phyloP scores from a whole-genome alignment of 768 basidiomycete species.

The Panaeolus papilionaceus region DNA sequence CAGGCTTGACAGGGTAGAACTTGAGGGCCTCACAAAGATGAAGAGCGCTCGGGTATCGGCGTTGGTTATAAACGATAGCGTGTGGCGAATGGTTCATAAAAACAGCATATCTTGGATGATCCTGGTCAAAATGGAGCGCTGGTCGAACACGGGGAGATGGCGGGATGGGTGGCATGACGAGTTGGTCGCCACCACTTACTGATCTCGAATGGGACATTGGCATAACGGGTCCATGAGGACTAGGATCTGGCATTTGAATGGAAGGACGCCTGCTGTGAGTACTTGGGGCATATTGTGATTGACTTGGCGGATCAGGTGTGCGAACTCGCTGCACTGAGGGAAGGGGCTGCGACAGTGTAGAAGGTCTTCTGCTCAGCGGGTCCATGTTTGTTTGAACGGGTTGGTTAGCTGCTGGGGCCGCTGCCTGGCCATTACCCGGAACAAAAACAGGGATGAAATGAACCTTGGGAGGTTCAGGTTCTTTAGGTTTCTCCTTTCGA shows the following conservation, averaged over 20 bases:
- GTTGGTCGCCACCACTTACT: not conserved
- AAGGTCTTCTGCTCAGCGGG: slow-evolving; percentile 3
- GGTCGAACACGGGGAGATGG: slow-evolving; percentile 30
- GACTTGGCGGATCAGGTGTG: not conserved
- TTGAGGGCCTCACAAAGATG: slow-evolving; percentile 83
- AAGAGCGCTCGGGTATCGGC: slow-evolving; percentile 68
- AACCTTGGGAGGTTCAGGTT: slow-evolving; percentile 25
- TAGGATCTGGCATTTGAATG: slow-evolving; percentile 5
- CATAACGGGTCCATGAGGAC: not conserved
- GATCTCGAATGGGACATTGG: not conserved
- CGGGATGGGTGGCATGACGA: slow-evolving; percentile 26
- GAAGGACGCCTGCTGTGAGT: slow-evolving; percentile 13
- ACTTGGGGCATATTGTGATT: not conserved
- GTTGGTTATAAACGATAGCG: slow-evolving; percentile 58
- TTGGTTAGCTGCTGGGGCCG: not conserved
- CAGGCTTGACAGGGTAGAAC: slow-evolving; percentile 57
- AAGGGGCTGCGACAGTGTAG: not conserved
- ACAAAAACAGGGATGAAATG: slow-evolving; percentile 36
- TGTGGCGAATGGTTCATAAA: slow-evolving; percentile 76
- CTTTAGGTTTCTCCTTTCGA: slow-evolving; percentile 29
- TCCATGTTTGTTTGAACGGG: not conserved
- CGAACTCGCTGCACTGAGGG: slow-evolving; percentile 6
- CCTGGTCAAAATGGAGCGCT: slow-evolving; percentile 50
- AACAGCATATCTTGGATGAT: slow-evolving; percentile 40
- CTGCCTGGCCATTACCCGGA: slow-evolving; percentile 15